These are phyloP conservation scores for Aplosporella prunicola DNA, from an alignment of 2,329 filamentous ascomycete species.

Conservation along the genomic window DNA sequence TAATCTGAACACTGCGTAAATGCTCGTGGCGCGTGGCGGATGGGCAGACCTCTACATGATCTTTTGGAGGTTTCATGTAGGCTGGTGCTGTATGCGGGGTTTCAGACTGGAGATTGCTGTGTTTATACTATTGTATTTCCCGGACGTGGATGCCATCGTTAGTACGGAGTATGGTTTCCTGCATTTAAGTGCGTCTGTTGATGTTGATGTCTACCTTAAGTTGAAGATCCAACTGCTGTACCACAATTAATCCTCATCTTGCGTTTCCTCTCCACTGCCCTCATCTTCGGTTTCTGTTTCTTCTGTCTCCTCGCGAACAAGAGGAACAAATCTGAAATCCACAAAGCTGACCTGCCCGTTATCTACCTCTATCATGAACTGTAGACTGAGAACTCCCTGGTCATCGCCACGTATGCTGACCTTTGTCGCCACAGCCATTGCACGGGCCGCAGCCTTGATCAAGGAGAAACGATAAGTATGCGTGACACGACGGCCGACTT, in stretches of 20 bases:
- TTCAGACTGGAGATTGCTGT: too few species aligned
- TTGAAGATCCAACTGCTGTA: too few species aligned
- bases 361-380: conserved; percentile 92
- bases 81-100: too few species aligned
- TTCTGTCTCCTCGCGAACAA: conserved; percentile 35
- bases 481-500: conserved; percentile 39
- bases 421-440: conserved; percentile 90
- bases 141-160: too few species aligned
- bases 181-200: too few species aligned
- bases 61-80: too few species aligned
- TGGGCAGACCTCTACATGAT: too few species aligned
- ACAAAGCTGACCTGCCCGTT: conserved; percentile 60
- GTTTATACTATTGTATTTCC: too few species aligned
- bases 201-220: too few species aligned
- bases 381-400: conserved; percentile 84
- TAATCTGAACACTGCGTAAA: too few species aligned
- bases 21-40: too few species aligned
- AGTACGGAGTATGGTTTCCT: too few species aligned
- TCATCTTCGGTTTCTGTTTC: conserved; percentile 14
- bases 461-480: conserved; percentile 80
- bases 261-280: conserved; percentile 8
- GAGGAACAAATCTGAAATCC: conserved; percentile 75
- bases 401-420: conserved; percentile 82
- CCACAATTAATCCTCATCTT: conserved; percentile 14
- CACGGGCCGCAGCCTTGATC: conserved; percentile 73